Conservation (phyloP, 75 land plant species). For the Isoetes taiwanensis region DNA sequence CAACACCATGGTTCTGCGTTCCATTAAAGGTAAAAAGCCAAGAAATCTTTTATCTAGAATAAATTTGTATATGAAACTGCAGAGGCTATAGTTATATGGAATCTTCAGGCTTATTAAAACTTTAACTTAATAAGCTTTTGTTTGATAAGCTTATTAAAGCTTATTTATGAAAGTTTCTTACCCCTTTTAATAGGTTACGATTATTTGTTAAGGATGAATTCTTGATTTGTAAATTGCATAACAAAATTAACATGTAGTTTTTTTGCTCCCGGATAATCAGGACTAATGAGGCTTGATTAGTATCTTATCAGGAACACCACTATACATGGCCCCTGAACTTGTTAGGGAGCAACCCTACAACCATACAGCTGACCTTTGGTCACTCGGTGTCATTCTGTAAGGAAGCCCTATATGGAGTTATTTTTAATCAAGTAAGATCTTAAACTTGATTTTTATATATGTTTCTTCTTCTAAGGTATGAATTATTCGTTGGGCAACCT, state of each 20-base stretch:
- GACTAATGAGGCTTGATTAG: too few species aligned
- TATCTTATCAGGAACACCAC: not conserved
- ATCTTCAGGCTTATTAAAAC: too few species aligned
- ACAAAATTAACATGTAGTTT: not conserved
- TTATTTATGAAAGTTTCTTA: too few species aligned
- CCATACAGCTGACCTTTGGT: conserved; percentile 5
- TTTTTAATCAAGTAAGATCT: not conserved
- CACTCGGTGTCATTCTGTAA: conserved; percentile 5
- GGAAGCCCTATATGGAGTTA: not conserved
- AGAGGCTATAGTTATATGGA: too few species aligned
- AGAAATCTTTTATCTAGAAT: too few species aligned
- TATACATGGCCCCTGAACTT: conserved; percentile 3
- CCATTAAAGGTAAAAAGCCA: not conserved
- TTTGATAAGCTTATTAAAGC: too few species aligned
- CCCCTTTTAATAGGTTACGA: too few species aligned
- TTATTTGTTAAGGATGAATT: too few species aligned
- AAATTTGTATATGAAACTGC: too few species aligned
- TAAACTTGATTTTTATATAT: not conserved
- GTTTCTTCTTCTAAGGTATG: not conserved
- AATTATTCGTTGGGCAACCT: conserved; percentile 1
- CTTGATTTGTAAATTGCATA: not conserved
- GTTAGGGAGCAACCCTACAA: conserved; percentile 6
- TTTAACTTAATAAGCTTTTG: too few species aligned
- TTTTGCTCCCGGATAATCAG: not conserved
- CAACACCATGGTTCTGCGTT: conserved; percentile 7